Evolutionary conservation across 176 grass and related monocot species (phyloP).

Genomic region (Avena sativa): DNA sequence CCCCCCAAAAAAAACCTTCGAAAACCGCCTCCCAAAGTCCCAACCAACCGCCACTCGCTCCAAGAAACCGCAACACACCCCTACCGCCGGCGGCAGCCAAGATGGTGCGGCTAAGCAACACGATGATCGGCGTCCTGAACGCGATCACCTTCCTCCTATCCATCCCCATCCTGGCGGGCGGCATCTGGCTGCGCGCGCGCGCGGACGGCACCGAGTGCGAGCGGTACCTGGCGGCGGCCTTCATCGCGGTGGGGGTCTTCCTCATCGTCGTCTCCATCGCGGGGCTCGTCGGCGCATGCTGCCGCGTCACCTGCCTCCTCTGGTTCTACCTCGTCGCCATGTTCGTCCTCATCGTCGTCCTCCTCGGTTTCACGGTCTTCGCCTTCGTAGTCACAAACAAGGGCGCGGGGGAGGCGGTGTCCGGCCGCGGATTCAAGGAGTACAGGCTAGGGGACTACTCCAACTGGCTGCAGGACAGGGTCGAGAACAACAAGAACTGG

Average conservation of each 20-base stretch:
- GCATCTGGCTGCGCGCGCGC: conserved; percentile 75
- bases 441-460: conserved; percentile 92
- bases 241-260: conserved; percentile 70
- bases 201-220: conserved; percentile 83
- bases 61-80: background rate
- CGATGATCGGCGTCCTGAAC: conserved; percentile 84
- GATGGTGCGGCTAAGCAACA: conserved; percentile 91
- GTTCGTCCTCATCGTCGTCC: conserved; percentile 81
- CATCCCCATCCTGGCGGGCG: conserved; percentile 70
- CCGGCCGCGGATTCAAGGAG: conserved; percentile 66
- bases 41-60: background rate
- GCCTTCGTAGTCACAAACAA: conserved; percentile 85
- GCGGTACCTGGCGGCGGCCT: conserved; percentile 60
- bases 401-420: conserved; percentile 76
- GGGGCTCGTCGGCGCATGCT: conserved; percentile 83
- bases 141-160: conserved; percentile 78
- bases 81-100: background rate
- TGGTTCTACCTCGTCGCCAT: conserved; percentile 93
- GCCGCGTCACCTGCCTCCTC: conserved; percentile 77
- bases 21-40: no score
- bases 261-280: conserved; percentile 77
- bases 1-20: no score
- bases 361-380: conserved; percentile 78
- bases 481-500: conserved; percentile 68
- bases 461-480: conserved; percentile 83